These are phyloP conservation scores for Cenchrus americanus DNA, from an alignment of 176 grass and related monocot genomes.

Conservation along the genomic window DNA sequence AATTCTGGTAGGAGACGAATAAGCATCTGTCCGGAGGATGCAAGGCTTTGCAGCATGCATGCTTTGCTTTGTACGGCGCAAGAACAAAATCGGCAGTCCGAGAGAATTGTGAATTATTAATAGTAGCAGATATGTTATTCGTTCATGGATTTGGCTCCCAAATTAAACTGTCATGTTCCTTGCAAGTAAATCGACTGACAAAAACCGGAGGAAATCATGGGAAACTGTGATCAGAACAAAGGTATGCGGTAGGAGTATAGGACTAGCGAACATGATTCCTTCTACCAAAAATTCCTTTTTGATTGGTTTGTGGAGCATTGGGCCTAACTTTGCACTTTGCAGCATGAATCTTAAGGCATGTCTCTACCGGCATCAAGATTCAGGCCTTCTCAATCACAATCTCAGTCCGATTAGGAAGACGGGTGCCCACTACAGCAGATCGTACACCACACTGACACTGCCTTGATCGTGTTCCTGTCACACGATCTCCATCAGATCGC, in stretches of 20 bases:
- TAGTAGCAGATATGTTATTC: background rate
- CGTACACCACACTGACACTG: too few species aligned
- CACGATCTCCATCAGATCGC: background rate
- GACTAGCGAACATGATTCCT: background rate
- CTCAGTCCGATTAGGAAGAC: background rate
- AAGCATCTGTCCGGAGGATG: conserved; percentile 44
- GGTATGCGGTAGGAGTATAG: background rate
- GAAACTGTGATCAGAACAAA: background rate
- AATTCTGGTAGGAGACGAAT: conserved; percentile 46
- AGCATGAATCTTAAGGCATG: background rate
- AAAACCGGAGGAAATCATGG: background rate
- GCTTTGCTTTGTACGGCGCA: background rate
- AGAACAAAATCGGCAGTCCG: background rate
- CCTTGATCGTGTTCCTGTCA: background rate
- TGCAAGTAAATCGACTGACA: background rate
- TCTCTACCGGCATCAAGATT: background rate
- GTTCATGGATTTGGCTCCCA: background rate
- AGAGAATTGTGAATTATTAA: conserved; percentile 37
- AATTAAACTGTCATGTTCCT: background rate
- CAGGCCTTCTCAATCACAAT: background rate
- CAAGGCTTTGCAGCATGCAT: conserved; percentile 39
- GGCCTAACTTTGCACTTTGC: too few species aligned
- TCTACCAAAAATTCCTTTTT: background rate
- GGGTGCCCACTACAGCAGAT: background rate
- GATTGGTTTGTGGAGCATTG: too few species aligned